phyloP scores from a whole-genome alignment of 2,329 filamentous ascomycete genomes.

The Pseudocercospora musae region DNA sequence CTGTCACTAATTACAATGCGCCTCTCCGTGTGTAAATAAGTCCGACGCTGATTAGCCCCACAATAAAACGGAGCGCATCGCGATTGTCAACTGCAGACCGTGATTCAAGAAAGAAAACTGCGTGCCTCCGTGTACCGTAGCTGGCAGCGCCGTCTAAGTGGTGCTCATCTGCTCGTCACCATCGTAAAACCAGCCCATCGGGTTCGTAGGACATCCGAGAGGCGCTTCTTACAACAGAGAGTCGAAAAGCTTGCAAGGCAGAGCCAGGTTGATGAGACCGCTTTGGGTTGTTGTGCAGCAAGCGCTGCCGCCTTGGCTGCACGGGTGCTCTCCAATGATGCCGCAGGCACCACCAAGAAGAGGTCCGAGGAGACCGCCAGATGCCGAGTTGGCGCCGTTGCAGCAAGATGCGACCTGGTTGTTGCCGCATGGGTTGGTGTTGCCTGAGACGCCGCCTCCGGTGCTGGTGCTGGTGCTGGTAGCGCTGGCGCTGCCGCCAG shows the following conservation, averaged over 20 bases:
- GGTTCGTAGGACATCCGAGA: not conserved
- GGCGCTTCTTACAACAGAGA: conserved; percentile 8
- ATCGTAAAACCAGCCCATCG: conserved; percentile 5
- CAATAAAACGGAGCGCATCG: conserved; percentile 6
- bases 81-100: conserved; percentile 15
- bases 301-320: not conserved
- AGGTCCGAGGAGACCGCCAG: conserved; percentile 6
- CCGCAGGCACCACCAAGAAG: conserved; percentile 9
- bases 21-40: conserved; percentile 17
- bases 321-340: conserved; percentile 5
- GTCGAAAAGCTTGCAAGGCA: conserved; percentile 9
- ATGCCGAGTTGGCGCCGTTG: conserved; percentile 3
- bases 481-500: too few species aligned
- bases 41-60: conserved; percentile 14
- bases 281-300: conserved; percentile 11
- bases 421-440: not conserved
- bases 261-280: conserved; percentile 10
- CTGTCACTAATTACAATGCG: conserved; percentile 20
- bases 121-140: conserved; percentile 17
- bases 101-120: conserved; percentile 17
- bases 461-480: not conserved
- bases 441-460: not conserved
- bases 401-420: conserved; percentile 6
- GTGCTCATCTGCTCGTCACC: conserved; percentile 10
- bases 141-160: conserved; percentile 13